Conservation (phyloP, 768 basidiomycete species). For the Tylopilus sp. region DNA sequence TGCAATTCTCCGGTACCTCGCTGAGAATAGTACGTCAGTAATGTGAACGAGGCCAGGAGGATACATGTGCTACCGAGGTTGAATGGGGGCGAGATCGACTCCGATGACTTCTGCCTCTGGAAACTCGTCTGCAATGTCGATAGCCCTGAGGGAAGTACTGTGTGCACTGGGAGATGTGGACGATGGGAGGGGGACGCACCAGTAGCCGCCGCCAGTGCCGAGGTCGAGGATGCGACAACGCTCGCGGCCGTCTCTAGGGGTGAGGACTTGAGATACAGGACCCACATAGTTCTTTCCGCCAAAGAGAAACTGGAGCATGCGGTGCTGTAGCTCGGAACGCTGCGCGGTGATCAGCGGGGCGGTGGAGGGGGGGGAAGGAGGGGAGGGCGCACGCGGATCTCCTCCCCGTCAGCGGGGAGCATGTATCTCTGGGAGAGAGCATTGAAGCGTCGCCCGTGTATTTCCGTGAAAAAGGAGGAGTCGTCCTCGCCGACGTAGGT, state of each 20-base stretch:
- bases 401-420: slow-evolving; percentile 65
- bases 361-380: neutral
- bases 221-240: slow-evolving; percentile 54
- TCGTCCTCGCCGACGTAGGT: slow-evolving; percentile 42
- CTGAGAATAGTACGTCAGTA: slow-evolving; percentile 34
- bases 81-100: slow-evolving; percentile 69
- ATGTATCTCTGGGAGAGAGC: slow-evolving; percentile 53
- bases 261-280: slow-evolving; percentile 55
- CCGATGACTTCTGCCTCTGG: slow-evolving; percentile 63
- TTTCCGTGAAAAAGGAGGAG: slow-evolving; percentile 49
- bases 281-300: slow-evolving; percentile 63
- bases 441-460: slow-evolving; percentile 54
- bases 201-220: slow-evolving; percentile 63
- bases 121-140: slow-evolving; percentile 73
- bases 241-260: slow-evolving; percentile 30
- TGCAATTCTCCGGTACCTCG: slow-evolving; percentile 67
- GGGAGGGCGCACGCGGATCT: slow-evolving; percentile 47
- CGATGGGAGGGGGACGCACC: slow-evolving; percentile 36
- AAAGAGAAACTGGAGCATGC: slow-evolving; percentile 65
- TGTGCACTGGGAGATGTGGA: neutral
- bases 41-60: slow-evolving; percentile 1
- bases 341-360: slow-evolving; percentile 24
- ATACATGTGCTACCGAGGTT: slow-evolving; percentile 51
- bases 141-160: slow-evolving; percentile 49
- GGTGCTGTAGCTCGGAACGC: slow-evolving; percentile 63